Percentiles rank a stretch among this genome's conserved stretches.
Evolutionary conservation across 176 grass and related monocot genomes (phyloP).

Genomic region (Ananas comosus): DNA sequence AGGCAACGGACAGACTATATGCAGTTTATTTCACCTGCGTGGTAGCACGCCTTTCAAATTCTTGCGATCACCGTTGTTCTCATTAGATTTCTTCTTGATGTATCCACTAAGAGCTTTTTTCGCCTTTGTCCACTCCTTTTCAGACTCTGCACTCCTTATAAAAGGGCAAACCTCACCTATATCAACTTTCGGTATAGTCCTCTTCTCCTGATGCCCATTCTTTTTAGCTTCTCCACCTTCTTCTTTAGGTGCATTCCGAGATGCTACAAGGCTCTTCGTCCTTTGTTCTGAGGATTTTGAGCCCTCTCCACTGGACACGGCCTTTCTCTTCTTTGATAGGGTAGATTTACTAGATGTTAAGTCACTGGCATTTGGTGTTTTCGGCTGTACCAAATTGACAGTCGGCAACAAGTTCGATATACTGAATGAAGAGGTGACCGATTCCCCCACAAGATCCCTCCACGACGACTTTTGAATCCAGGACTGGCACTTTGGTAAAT

Average conservation of each 20-base stretch:
- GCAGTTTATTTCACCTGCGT: constrained; percentile 12
- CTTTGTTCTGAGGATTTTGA: constrained; percentile 3
- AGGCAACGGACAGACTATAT: background rate
- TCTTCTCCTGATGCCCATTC: constrained; percentile 17
- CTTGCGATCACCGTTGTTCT: constrained; percentile 20
- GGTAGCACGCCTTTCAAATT: constrained; percentile 28
- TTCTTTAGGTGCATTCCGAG: background rate
- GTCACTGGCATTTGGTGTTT: constrained; percentile 12
- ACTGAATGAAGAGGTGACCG: constrained; percentile 44
- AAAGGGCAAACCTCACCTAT: constrained; percentile 81
- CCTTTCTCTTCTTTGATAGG: constrained; percentile 22
- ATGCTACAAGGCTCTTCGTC: background rate
- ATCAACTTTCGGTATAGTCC: constrained; percentile 55
- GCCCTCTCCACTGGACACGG: background rate
- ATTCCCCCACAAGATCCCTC: constrained; percentile 60
- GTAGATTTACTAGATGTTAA: background rate
- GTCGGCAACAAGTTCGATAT: constrained; percentile 38
- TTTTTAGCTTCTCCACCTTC: background rate
- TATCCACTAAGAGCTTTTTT: constrained; percentile 60
- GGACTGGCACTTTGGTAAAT: constrained; percentile 27
- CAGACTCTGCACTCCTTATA: constrained; percentile 70
- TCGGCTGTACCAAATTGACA: constrained; percentile 24
- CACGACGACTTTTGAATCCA: constrained; percentile 96
- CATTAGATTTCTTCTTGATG: constrained; percentile 41
- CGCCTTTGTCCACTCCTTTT: constrained; percentile 68